phyloP scores from a whole-genome alignment of 2,329 filamentous ascomycete species.

The Kalmusia sp. region DNA sequence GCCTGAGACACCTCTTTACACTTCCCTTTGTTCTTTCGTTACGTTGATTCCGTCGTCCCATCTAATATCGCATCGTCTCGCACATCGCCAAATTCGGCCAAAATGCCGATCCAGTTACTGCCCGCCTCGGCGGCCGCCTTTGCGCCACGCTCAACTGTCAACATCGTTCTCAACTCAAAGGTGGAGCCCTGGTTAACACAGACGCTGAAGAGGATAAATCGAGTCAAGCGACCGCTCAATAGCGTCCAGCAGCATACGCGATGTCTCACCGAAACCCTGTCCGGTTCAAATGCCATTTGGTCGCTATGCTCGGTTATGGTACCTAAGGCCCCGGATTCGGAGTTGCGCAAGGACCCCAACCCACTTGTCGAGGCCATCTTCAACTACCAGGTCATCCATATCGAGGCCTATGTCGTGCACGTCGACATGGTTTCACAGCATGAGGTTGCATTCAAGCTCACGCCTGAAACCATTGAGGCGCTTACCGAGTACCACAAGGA shows the following conservation, averaged over 20 bases:
- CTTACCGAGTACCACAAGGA: slow-evolving; percentile 97
- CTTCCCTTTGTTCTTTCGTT: slow-evolving; percentile 45
- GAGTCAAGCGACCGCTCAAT: slow-evolving; percentile 95
- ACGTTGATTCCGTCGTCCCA: slow-evolving; percentile 45
- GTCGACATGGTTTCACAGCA: slow-evolving; percentile 98
- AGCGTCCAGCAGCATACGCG: slow-evolving; percentile 93
- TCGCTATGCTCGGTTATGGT: slow-evolving; percentile 92
- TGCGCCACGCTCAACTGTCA: slow-evolving; percentile 90
- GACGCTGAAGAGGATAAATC: slow-evolving; percentile 95
- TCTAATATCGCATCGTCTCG: slow-evolving; percentile 43
- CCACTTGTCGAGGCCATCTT: slow-evolving; percentile 85
- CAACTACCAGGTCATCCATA: slow-evolving; percentile 91
- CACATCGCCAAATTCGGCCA: slow-evolving; percentile 31
- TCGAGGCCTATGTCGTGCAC: slow-evolving; percentile 98
- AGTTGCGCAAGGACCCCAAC: slow-evolving; percentile 82
- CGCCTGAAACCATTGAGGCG: slow-evolving; percentile 88
- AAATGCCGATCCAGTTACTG: slow-evolving; percentile 90
- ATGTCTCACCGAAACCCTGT: slow-evolving; percentile 94
- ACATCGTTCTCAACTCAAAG: slow-evolving; percentile 90
- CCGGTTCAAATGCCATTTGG: slow-evolving; percentile 90
- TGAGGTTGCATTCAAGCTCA: slow-evolving; percentile 98
- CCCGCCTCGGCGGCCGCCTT: slow-evolving; percentile 96
- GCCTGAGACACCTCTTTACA: slow-evolving; percentile 41
- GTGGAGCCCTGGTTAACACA: slow-evolving; percentile 96
- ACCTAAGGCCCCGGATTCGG: slow-evolving; percentile 83